phyloP scores from a whole-genome alignment of 768 basidiomycete genomes.

The Termitomyces heimii region DNA sequence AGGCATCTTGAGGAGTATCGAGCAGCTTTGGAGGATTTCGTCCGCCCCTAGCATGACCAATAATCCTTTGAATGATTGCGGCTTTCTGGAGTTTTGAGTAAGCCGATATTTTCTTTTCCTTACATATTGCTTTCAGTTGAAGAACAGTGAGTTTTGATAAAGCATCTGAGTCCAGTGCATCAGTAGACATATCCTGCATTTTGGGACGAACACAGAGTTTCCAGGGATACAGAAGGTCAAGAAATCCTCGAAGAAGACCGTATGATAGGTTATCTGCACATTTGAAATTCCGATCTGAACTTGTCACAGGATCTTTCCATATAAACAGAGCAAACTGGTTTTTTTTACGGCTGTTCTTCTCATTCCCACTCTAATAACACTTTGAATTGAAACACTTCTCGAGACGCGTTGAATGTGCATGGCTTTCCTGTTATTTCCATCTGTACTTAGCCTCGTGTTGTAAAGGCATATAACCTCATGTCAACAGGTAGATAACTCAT shows the following conservation, averaged over 20 bases:
- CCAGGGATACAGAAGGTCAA: not conserved
- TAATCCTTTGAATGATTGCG: slow-evolving; percentile 45
- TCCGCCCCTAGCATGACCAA: slow-evolving; percentile 13
- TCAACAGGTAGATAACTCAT: not conserved
- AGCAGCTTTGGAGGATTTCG: not conserved
- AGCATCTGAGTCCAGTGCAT: slow-evolving; percentile 15
- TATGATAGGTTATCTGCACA: too few relatives aligned
- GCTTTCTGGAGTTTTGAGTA: slow-evolving; percentile 66
- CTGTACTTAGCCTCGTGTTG: not conserved
- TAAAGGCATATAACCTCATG: not conserved
- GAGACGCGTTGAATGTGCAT: not conserved
- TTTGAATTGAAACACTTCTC: too few relatives aligned
- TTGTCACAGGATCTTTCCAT: too few relatives aligned
- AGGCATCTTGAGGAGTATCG: not conserved
- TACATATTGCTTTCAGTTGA: slow-evolving; percentile 64
- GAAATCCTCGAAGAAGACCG: too few relatives aligned
- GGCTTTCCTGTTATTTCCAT: not conserved
- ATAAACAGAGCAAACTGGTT: too few relatives aligned
- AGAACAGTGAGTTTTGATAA: slow-evolving; percentile 50
- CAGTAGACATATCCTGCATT: not conserved
- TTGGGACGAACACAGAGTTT: not conserved
- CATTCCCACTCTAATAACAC: too few relatives aligned
- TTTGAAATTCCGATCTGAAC: too few relatives aligned
- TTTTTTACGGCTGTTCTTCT: too few relatives aligned
- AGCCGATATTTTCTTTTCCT: slow-evolving; percentile 51